These are phyloP conservation scores for Suillus subaureus DNA, from an alignment of 768 basidiomycete genomes.

Conservation along the genomic window DNA sequence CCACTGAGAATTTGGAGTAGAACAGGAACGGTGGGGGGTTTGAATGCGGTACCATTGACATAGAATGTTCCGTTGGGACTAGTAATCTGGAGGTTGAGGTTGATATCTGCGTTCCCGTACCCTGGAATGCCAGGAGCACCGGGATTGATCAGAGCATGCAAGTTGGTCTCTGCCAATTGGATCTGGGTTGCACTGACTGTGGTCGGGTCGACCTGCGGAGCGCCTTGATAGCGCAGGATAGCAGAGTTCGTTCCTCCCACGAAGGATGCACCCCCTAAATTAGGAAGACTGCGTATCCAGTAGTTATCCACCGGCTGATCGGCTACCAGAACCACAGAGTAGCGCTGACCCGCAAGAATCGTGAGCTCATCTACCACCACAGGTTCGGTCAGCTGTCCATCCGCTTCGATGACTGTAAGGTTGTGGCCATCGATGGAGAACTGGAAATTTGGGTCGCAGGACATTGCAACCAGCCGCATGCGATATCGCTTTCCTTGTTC, in stretches of 20 bases:
- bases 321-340: slow-evolving; percentile 33
- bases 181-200: slow-evolving; percentile 28
- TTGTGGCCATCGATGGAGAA: slow-evolving; percentile 49
- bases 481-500: slow-evolving; percentile 37
- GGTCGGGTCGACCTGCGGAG: slow-evolving; percentile 40
- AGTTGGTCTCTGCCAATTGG: slow-evolving; percentile 34
- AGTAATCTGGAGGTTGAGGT: slow-evolving; percentile 25
- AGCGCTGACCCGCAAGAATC: slow-evolving; percentile 39
- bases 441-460: slow-evolving; percentile 44
- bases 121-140: slow-evolving; percentile 41
- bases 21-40: slow-evolving; percentile 40
- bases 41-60: slow-evolving; percentile 18
- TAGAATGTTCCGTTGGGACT: slow-evolving; percentile 14
- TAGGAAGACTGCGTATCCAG: slow-evolving; percentile 50
- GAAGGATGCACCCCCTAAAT: slow-evolving; percentile 25
- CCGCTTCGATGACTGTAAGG: slow-evolving; percentile 50
- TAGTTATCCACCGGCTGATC: slow-evolving; percentile 39
- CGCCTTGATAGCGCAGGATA: slow-evolving; percentile 52
- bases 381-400: slow-evolving; percentile 42
- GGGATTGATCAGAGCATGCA: slow-evolving; percentile 29
- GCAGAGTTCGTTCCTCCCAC: slow-evolving; percentile 52
- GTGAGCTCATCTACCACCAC: slow-evolving; percentile 41
- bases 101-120: slow-evolving; percentile 45
- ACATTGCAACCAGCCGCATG: slow-evolving; percentile 38
- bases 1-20: slow-evolving; percentile 49